These are phyloP conservation scores for Candida ponderosae DNA, from an alignment of 805 yeast genomes.

Conservation along the genomic window DNA sequence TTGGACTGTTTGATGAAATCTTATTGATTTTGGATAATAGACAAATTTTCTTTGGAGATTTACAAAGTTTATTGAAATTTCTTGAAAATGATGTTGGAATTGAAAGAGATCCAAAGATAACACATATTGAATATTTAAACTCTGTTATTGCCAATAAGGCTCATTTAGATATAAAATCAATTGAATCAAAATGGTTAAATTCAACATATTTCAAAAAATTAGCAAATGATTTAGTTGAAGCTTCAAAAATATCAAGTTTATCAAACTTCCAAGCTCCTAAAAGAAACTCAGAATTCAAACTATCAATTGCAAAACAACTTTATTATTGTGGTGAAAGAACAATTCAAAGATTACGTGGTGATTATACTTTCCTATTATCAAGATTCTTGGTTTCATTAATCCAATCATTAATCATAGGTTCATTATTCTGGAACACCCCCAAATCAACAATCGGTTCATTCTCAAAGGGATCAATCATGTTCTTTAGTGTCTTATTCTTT, in stretches of 20 bases:
- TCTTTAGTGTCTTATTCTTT: slow-evolving; percentile 52
- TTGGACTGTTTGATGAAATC: slow-evolving; percentile 54
- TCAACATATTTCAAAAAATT: no score
- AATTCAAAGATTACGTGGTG: slow-evolving; percentile 45
- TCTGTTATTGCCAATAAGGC: no score
- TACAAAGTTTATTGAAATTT: no score
- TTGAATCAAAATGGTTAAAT: no score
- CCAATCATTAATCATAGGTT: slow-evolving; percentile 54
- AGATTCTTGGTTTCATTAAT: slow-evolving; percentile 43
- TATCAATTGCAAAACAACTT: slow-evolving; percentile 30
- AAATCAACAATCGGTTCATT: slow-evolving; percentile 47
- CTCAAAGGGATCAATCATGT: slow-evolving; percentile 56
- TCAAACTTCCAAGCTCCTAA: no score
- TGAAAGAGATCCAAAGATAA: no score
- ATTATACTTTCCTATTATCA: slow-evolving; percentile 45
- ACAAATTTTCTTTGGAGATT: slow-evolving; percentile 48
- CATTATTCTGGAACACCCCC: slow-evolving; percentile 46
- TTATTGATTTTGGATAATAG: slow-evolving; percentile 51
- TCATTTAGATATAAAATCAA: no score
- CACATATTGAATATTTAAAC: no score
- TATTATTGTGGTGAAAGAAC: slow-evolving; percentile 46
- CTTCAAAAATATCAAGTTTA: no score
- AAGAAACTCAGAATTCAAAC: no score
- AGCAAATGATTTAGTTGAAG: no score
- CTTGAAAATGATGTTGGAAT: no score